Evolutionary conservation across 2,329 filamentous ascomycete genomes (phyloP), one percentile per base, ranked within the genome.

Genomic region (Colletotrichum sp.): DNA sequence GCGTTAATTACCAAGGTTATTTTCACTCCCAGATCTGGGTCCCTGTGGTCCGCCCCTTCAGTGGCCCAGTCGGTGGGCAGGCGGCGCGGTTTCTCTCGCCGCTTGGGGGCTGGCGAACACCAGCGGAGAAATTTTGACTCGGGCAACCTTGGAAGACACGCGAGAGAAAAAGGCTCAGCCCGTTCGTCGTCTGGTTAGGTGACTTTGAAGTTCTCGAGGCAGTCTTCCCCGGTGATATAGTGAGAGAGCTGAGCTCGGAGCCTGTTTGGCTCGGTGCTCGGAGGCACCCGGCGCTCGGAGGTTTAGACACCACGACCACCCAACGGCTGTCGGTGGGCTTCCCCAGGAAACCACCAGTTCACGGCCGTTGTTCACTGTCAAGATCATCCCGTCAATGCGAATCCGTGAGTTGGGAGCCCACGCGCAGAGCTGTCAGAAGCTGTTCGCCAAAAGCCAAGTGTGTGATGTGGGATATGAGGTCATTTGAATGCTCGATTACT

Each of bases 401-500:
- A 19, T 32, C n/a, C n/a, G 44, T 22, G 44, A 13, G 44, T 52
- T 22, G 11, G 9, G 6, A 13, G 44, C 44, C 6, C 44, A 52
- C 44, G n/a, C 44, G 44, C n/a, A 52, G 6, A 52, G 44, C 44
- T 52, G 44, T 52, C 36, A 39, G 11, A 61, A 69, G 32, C 0
- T 11, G 16, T 34, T 27, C 5, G 29, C 15, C 22, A 36, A 19
- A 12, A 30, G 63, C 27, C 15, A 66, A 19, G 27, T 16, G 29
- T 66, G 25, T 11, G 0, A 30, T 11, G n/a, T 52, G 49, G 22
- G 7, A 15, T 57, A 62, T 72, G 64, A 76, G 64, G 44, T 76
- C 64, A 73, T 52, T 22, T 52, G 52, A 32, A 73, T 69, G 70
- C 34, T 74, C 70, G 65, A 74, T 76, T 74, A 76, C 65, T 69